Percentiles rank a stretch among this genome's conserved stretches.
Conservation (phyloP, 2,329 filamentous ascomycete species). For the Exophiala mesophila region DNA sequence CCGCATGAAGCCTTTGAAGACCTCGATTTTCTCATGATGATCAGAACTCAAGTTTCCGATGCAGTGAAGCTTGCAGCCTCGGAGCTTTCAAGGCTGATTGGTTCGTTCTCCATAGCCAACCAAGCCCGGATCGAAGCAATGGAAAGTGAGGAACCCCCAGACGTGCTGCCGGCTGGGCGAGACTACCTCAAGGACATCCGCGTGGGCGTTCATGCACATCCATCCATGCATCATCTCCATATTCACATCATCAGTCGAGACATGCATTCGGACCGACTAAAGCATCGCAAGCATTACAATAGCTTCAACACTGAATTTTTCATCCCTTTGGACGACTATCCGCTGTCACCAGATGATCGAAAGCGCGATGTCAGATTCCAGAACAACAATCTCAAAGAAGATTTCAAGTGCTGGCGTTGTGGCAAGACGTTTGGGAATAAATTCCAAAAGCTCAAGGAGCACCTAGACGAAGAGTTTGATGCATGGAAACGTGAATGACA, state of each 20-base stretch:
- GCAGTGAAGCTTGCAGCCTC: constrained; percentile 58
- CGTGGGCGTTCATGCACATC: constrained; percentile 77
- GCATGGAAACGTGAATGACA: constrained; percentile 66
- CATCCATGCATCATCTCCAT: constrained; percentile 89
- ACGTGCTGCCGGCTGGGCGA: constrained; percentile 59
- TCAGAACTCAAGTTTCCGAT: constrained; percentile 56
- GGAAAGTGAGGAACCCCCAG: constrained; percentile 44
- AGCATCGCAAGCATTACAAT: constrained; percentile 84
- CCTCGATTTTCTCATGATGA: constrained; percentile 59
- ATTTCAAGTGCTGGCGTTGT: constrained; percentile 83
- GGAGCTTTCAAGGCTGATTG: constrained; percentile 22
- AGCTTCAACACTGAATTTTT: constrained; percentile 86
- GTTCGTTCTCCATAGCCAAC: constrained; percentile 54
- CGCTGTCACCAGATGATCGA: constrained; percentile 61
- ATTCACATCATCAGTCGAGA: constrained; percentile 82
- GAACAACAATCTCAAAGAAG: constrained; percentile 56
- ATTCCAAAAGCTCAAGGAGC: constrained; percentile 69
- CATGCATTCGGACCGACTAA: constrained; percentile 65
- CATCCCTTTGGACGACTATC: constrained; percentile 72
- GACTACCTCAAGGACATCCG: constrained; percentile 74
- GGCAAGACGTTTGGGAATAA: constrained; percentile 65
- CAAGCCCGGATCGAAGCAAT: constrained; percentile 60
- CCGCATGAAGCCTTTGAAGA: constrained; percentile 76
- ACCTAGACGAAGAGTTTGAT: constrained; percentile 70
- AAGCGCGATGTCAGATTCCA: constrained; percentile 51